phyloP scores from a whole-genome alignment of 2,329 filamentous ascomycete species.

The Amesomyces nigricolor region DNA sequence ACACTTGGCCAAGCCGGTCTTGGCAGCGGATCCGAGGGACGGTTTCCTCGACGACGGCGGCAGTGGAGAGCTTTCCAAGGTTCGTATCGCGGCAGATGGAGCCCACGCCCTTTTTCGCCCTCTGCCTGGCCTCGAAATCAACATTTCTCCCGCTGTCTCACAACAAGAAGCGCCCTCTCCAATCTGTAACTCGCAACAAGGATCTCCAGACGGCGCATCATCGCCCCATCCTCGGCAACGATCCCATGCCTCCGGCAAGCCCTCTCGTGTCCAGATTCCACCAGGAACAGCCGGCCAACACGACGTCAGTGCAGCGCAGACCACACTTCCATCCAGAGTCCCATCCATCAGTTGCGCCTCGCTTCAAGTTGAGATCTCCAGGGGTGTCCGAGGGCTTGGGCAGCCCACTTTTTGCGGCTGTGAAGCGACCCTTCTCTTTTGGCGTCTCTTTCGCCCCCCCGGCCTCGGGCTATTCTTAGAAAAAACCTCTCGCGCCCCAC shows the following conservation, averaged over 20 bases:
- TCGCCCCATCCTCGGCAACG: not conserved
- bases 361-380: not conserved
- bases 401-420: constrained; percentile 21
- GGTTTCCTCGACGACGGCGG: constrained; percentile 4
- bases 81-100: constrained; percentile 14
- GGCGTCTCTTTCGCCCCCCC: not conserved
- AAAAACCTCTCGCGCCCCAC: constrained; percentile 5
- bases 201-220: not conserved
- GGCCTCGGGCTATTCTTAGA: constrained; percentile 19
- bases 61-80: constrained; percentile 11
- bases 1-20: not conserved
- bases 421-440: constrained; percentile 4
- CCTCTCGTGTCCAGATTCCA: not conserved
- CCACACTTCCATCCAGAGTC: not conserved
- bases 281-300: not conserved
- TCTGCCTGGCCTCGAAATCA: too few species aligned
- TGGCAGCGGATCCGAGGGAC: constrained; percentile 3
- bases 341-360: not conserved
- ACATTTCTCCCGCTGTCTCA: too few species aligned
- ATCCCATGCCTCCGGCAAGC: not conserved
- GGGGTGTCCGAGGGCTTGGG: not conserved
- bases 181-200: not conserved
- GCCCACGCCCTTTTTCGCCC: not conserved
- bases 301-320: not conserved
- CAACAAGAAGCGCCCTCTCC: too few species aligned